Base-by-base conservation (phyloP, 495 filamentous ascomycete species). In the Parmelia sp. region DNA sequence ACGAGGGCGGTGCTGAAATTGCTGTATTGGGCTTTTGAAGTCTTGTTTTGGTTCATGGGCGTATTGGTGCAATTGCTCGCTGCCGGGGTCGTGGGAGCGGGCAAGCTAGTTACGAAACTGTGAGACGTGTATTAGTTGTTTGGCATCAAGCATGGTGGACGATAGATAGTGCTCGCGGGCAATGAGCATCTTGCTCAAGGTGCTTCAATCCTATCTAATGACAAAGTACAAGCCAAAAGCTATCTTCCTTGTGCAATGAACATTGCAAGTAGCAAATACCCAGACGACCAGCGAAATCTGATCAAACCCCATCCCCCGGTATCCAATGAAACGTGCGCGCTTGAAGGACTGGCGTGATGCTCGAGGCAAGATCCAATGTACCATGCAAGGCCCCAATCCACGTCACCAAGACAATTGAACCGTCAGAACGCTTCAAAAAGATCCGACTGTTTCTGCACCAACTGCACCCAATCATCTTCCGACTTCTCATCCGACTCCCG, bases 1-100 rank as follows among this genome's bases (percentile, higher is more conserved):
- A 71, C 70, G 31, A 60, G 70, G 49, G 70, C 68, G 7, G 65
- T 65, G 56, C 51, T 71, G 39, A 62, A 57, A 35, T 40, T 68
- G 8, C 37, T 71, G 42, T 71, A 70, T 40, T 68, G 65, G 70
- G 63, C 49, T 14, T 71, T 71, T 33, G 65, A 68, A 29, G 66
- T 65, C 37, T 8, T 66, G 33, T 64, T 70, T 11, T 71, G 70
- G 70, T 63, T 64, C 23, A 29, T 70, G 59, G 68, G 68, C n/a
- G 63, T 67, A n/a, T n/a, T 68, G 63, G 63, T 71, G 53, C 62
- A 70, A 40, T 19, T 71, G 25, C 47, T 70, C 27, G 70, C 70
- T 1, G 58, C 60, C 15, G 58, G 45, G 25, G 66, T 70, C 2
- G 68, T 71, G 33, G 70, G 65, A 4, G 51, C 60, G 21, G 70